These are phyloP conservation scores for Komagataella ulmi DNA, from an alignment of 805 yeast genomes.

Conservation along the genomic window DNA sequence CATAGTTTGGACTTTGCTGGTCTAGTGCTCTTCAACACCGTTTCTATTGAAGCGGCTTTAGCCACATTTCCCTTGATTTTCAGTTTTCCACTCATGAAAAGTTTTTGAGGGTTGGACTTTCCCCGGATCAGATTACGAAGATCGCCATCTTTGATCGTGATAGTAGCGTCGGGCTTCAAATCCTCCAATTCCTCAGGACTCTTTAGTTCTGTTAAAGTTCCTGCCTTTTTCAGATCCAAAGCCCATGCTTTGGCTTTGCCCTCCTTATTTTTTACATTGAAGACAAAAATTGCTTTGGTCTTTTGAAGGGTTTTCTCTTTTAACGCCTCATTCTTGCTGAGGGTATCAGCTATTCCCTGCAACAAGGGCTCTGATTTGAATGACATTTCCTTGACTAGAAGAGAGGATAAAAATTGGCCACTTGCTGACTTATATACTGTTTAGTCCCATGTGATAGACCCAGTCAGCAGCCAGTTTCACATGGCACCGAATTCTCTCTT, in stretches of 20 bases:
- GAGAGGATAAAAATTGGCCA: background rate
- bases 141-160: conserved; percentile 53
- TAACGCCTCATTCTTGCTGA: background rate
- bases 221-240: conserved; percentile 52
- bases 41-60: conserved; percentile 74
- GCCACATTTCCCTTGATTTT: conserved; percentile 83
- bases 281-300: conserved; percentile 51
- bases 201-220: conserved; percentile 21
- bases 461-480: background rate
- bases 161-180: conserved; percentile 42
- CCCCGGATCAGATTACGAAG: conserved; percentile 62
- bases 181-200: conserved; percentile 30
- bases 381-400: background rate
- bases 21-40: conserved; percentile 41
- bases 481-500: background rate
- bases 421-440: background rate
- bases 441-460: background rate
- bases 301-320: conserved; percentile 4
- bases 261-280: conserved; percentile 52
- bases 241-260: conserved; percentile 50
- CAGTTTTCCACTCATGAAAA: conserved; percentile 74
- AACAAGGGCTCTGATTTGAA: background rate
- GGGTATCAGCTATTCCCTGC: background rate
- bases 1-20: conserved; percentile 32
- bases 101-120: conserved; percentile 73